Evolutionary conservation across 164 flowering plant genomes (phyloP), one percentile per base, ranked within the genome.

Genomic region (Pachysandra terminalis): DNA sequence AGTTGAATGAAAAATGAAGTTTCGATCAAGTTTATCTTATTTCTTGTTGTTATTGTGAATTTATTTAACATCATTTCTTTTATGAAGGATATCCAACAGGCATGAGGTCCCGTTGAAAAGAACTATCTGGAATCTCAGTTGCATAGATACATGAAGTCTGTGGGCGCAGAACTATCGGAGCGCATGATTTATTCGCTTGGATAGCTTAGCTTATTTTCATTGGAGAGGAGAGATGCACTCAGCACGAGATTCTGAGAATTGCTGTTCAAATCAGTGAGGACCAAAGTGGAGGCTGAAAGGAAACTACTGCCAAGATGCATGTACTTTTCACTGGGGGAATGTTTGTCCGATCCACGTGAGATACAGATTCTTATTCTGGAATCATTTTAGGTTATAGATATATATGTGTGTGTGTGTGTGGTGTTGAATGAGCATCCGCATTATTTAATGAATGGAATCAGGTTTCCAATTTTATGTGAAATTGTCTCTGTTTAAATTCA

Each of bases 101-200:
- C 72, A 19, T 60, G 84, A 54, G 73, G 63, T 49, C 67, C 84
- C 23, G 17, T 24, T 24, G 72, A 78, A n/a, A 70, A 75, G 68
- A 65, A 63, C 25, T 72, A 53, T 66, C 45, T 90, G 74, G 90
- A 89, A 67, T 19, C 64, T 51, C 87, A 73, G 80, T 59, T 93
- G 82, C 82, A 52, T 2, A 80, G 81, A 66, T 93, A 87, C 77
- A 56, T 45, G 75, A 83, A 69, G 66, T 89, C 72, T 14, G 98
- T 90, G 52, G 98, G 98, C 13, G 37, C 64, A 19, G 84, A 79
- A 74, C 81, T 89, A 16, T 82, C 89, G 0, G 76, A 83, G 64
- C 81, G 81, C 56, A 85, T 93, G 87, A 81, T 86, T 28, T 90
- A 84, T 77, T 79, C 77, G 22, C 80, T 87, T 27, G 69, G 81